Percentiles rank a stretch among this genome's conserved stretches.
Evolutionary conservation across 139 green algal genomes (phyloP).

Genomic region (Chlamydomonas sp.): DNA sequence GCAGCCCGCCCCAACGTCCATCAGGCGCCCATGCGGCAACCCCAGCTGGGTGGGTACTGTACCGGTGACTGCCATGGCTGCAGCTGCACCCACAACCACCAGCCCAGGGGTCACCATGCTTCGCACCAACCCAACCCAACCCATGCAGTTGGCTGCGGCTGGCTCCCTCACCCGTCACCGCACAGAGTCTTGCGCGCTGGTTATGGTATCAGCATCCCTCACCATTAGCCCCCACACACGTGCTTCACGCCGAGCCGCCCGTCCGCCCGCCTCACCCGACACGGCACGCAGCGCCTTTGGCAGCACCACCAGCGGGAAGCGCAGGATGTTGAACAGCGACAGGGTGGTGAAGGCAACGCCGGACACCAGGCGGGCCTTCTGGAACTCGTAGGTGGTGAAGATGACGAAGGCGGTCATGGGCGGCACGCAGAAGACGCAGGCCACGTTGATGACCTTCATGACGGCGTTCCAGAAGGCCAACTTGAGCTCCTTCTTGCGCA

Average conservation of each 20-base stretch:
- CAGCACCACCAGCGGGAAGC: slow-evolving; percentile 82
- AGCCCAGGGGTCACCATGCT: not conserved
- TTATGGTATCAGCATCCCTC: too few relatives aligned
- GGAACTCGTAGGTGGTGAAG: slow-evolving; percentile 66
- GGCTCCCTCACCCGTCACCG: too few relatives aligned
- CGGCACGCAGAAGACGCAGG: slow-evolving; percentile 65
- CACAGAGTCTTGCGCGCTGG: too few relatives aligned
- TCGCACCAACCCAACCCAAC: not conserved
- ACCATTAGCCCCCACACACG: too few relatives aligned
- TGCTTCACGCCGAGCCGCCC: too few relatives aligned
- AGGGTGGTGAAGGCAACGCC: slow-evolving; percentile 76
- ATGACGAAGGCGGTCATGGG: slow-evolving; percentile 63
- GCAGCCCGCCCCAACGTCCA: too few relatives aligned
- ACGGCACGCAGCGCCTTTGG: slow-evolving; percentile 71
- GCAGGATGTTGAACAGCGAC: slow-evolving; percentile 85
- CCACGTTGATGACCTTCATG: slow-evolving; percentile 73
- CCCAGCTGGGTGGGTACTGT: too few relatives aligned
- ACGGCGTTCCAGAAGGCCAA: slow-evolving; percentile 56
- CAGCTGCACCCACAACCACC: not conserved
- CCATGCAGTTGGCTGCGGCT: too few relatives aligned
- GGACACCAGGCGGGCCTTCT: slow-evolving; percentile 38
- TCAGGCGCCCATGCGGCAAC: too few relatives aligned
- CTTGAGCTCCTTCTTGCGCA: slow-evolving; percentile 51
- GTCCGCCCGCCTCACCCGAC: slow-evolving; percentile 42
- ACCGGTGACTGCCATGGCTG: not conserved